Conservation (phyloP, 1,284 basidiomycete genomes). For the Leucoagaricus sp. region DNA sequence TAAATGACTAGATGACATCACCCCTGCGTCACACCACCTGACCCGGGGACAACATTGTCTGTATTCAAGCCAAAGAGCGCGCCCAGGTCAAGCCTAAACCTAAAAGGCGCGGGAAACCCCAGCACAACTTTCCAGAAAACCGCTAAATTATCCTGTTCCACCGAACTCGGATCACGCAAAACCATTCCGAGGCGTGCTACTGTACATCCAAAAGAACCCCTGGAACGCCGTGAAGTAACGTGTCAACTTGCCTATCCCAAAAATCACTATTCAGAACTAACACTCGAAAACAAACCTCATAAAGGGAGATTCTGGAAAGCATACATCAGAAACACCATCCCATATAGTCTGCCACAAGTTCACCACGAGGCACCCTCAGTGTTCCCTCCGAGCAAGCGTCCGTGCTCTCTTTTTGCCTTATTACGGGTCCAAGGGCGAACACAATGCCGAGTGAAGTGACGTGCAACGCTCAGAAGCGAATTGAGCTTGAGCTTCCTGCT, state of each 20-base stretch:
- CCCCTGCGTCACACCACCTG: neutral
- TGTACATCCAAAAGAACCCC: neutral
- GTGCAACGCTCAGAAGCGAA: neutral
- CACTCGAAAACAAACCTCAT: neutral
- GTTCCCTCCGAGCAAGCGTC: too few species aligned
- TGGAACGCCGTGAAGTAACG: neutral
- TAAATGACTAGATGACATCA: neutral
- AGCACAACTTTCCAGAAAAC: too few species aligned
- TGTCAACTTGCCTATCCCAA: too few species aligned
- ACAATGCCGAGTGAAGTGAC: neutral
- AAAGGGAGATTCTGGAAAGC: neutral
- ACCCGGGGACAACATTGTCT: too few species aligned
- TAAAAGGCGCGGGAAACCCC: too few species aligned
- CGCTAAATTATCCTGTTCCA: neutral
- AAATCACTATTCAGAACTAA: too few species aligned
- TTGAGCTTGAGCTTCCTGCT: neutral
- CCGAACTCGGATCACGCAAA: neutral
- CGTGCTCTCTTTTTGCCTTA: neutral
- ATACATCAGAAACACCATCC: neutral
- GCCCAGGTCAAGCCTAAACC: too few species aligned
- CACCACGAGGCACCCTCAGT: conserved; percentile 5
- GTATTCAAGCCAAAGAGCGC: neutral
- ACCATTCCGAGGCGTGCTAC: neutral
- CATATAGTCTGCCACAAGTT: conserved; percentile 4
- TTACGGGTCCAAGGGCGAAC: neutral